These are phyloP conservation scores for Suhomyces xylopsoci DNA, from an alignment of 805 yeast genomes.

Conservation along the genomic window DNA sequence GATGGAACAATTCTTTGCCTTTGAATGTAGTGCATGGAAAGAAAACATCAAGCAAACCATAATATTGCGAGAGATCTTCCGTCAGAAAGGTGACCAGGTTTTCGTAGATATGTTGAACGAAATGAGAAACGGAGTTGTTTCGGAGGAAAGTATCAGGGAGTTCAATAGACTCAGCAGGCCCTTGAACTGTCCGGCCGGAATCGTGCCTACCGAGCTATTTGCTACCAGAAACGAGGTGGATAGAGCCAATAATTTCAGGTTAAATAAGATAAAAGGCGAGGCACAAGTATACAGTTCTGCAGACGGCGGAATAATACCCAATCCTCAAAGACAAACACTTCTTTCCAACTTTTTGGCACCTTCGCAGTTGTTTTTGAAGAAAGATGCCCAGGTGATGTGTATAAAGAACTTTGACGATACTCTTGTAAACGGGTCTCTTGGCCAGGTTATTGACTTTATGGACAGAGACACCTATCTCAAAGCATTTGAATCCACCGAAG, in stretches of 20 bases:
- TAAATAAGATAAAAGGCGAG: constrained; percentile 45
- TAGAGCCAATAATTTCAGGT: constrained; percentile 52
- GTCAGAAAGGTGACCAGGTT: constrained; percentile 71
- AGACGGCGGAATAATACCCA: constrained; percentile 55
- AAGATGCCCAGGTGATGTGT: constrained; percentile 81
- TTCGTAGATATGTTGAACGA: constrained; percentile 75
- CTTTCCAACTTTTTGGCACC: constrained; percentile 65
- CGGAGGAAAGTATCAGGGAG: constrained; percentile 44
- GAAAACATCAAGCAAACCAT: constrained; percentile 54
- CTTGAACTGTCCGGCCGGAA: constrained; percentile 50
- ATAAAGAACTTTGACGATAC: constrained; percentile 70
- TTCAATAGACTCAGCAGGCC: constrained; percentile 54
- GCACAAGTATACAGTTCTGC: constrained; percentile 43
- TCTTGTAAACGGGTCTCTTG: constrained; percentile 75
- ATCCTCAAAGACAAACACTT: constrained; percentile 41
- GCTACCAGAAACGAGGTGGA: constrained; percentile 75
- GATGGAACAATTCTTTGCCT: constrained; percentile 49
- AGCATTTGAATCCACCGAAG: constrained; percentile 5
- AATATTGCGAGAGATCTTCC: constrained; percentile 60
- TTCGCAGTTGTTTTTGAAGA: constrained; percentile 51
- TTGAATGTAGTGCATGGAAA: constrained; percentile 64
- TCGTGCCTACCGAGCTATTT: constrained; percentile 71
- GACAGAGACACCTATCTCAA: constrained; percentile 40
- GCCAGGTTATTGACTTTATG: constrained; percentile 59
- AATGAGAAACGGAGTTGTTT: constrained; percentile 61